phyloP scores from a whole-genome alignment of 2,329 filamentous ascomycete genomes.

The Cordyceps tenuipes region DNA sequence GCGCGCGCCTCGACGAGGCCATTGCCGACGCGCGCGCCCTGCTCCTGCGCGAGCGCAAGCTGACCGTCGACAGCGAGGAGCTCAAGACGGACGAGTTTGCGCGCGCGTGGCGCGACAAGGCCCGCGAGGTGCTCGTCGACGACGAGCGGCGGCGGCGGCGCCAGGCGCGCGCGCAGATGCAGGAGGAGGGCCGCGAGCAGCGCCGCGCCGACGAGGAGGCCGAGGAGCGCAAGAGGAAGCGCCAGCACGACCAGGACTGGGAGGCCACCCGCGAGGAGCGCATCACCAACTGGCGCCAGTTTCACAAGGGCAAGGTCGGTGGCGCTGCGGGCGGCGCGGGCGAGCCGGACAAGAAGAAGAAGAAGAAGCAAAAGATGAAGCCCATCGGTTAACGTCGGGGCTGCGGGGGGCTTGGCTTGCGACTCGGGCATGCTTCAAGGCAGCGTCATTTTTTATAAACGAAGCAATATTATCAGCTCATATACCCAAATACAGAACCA shows the following conservation, averaged over 20 bases:
- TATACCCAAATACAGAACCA: slow-evolving; percentile 5
- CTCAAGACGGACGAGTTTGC: slow-evolving; percentile 77
- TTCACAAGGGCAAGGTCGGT: slow-evolving; percentile 64
- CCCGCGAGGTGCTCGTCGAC: slow-evolving; percentile 81
- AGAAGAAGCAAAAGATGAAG: slow-evolving; percentile 68
- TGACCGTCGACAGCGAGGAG: slow-evolving; percentile 82
- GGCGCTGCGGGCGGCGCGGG: slow-evolving; percentile 14
- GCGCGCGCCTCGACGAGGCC: slow-evolving; percentile 78
- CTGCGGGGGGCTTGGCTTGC: not conserved
- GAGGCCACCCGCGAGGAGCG: slow-evolving; percentile 84
- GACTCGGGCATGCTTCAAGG: too few species aligned
- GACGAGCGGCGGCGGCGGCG: slow-evolving; percentile 78
- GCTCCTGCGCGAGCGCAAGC: slow-evolving; percentile 88
- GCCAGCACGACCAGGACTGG: slow-evolving; percentile 92
- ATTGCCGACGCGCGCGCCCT: slow-evolving; percentile 95
- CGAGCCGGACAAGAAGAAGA: slow-evolving; percentile 43
- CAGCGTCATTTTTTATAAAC: not conserved
- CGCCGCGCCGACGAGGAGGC: slow-evolving; percentile 77
- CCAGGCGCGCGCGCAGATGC: slow-evolving; percentile 89
- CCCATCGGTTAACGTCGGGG: slow-evolving; percentile 42
- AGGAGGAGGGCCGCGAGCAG: slow-evolving; percentile 89
- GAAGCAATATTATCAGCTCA: not conserved
- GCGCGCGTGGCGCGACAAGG: slow-evolving; percentile 82
- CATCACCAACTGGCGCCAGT: slow-evolving; percentile 90
- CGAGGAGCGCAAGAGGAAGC: slow-evolving; percentile 72